A percentile compares a stretch with the other conserved stretches of the same genome.
Conservation (phyloP, 2,329 filamentous ascomycete genomes). For the Monilinia polystroma region DNA sequence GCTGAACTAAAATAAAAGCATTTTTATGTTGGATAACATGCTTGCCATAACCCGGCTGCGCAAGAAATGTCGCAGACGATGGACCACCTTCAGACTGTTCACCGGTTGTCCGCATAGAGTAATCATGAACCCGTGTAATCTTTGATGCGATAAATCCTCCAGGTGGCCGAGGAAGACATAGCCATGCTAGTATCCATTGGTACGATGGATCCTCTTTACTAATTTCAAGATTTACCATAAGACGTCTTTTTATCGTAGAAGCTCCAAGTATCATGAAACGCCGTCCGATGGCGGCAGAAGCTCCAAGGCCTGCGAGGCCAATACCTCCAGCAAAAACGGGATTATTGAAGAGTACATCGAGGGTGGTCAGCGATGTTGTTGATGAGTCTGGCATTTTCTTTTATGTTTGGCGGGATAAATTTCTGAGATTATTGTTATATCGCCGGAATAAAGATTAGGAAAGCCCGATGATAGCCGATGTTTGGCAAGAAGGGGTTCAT, state of each 20-base stretch:
- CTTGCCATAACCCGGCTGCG: conserved; percentile 87
- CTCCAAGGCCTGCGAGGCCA: conserved; percentile 85
- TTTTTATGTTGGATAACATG: conserved; percentile 85
- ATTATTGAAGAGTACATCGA: conserved; percentile 62
- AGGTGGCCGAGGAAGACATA: conserved; percentile 74
- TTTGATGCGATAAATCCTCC: conserved; percentile 48
- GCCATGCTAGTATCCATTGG: conserved; percentile 91
- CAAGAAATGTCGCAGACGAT: conserved; percentile 75
- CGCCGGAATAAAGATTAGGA: conserved; percentile 4
- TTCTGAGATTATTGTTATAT: conserved; percentile 1
- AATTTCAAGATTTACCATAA: conserved; percentile 95
- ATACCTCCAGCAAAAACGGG: conserved; percentile 72
- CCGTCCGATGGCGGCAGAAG: conserved; percentile 76
- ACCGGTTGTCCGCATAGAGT: conserved; percentile 57
- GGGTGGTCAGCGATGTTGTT: conserved; percentile 42
- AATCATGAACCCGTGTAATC: conserved; percentile 59
- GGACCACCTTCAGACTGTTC: conserved; percentile 64
- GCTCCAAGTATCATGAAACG: conserved; percentile 71
- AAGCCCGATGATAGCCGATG: conserved; percentile 12
- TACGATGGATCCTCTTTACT: conserved; percentile 92
- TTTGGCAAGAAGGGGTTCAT: background rate
- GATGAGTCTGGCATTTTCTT: conserved; percentile 13
- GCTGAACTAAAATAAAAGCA: conserved; percentile 82
- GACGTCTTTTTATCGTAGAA: conserved; percentile 74
- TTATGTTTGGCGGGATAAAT: background rate